phyloP scores from a whole-genome alignment of 129 eudicot genomes.

The Glebionis coronaria region DNA sequence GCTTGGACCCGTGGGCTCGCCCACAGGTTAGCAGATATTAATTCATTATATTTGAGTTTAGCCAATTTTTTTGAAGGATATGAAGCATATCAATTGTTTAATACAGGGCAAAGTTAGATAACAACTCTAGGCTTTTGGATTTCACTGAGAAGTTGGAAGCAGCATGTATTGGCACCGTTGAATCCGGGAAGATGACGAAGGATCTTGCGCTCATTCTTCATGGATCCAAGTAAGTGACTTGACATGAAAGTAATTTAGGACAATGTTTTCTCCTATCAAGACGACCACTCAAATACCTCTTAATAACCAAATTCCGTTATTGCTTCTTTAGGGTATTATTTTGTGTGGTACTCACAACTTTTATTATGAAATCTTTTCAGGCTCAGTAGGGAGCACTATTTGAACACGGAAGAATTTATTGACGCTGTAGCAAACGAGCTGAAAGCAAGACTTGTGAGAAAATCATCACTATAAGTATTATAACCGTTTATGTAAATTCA shows the following conservation, averaged over 20 bases:
- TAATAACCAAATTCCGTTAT: neutral
- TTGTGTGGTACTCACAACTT: neutral
- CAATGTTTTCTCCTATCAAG: neutral
- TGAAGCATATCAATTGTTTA: slow-evolving; percentile 4
- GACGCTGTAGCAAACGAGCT: slow-evolving; percentile 57
- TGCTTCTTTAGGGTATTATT: neutral
- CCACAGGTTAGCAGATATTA: slow-evolving; percentile 49
- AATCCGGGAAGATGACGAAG: slow-evolving; percentile 90
- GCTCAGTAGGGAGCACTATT: slow-evolving; percentile 42
- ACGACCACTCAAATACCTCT: neutral
- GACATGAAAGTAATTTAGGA: neutral
- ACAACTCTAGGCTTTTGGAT: slow-evolving; percentile 59
- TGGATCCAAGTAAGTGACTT: slow-evolving; percentile 56
- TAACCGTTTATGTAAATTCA: neutral
- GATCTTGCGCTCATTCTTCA: slow-evolving; percentile 90
- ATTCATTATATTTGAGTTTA: neutral
- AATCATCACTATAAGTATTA: slow-evolving; percentile 33
- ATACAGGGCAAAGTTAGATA: slow-evolving; percentile 80
- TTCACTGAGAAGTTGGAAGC: slow-evolving; percentile 85
- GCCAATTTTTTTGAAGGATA: neutral
- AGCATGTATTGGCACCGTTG: slow-evolving; percentile 74
- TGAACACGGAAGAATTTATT: slow-evolving; percentile 60
- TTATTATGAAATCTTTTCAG: slow-evolving; percentile 20
- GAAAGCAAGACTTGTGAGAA: slow-evolving; percentile 40
- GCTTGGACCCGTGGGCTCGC: slow-evolving; percentile 97